Conservation (phyloP, 306 rosid genomes). For the Mucuna pruriens region DNA sequence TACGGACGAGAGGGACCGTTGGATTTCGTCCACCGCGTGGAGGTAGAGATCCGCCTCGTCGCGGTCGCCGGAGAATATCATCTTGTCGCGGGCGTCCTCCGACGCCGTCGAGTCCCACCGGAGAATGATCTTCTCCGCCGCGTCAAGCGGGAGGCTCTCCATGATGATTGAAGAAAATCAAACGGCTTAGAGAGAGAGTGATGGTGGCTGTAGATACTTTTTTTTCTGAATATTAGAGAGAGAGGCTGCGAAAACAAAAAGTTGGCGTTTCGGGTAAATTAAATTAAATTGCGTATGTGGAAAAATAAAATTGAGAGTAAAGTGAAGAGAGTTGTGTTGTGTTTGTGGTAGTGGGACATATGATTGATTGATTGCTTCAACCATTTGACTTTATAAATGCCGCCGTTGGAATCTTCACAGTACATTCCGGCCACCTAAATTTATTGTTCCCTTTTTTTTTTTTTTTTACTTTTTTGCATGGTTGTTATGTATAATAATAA, state of each 20-base stretch:
- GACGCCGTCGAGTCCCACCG: slow-evolving; percentile 97
- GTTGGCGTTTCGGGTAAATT: background rate
- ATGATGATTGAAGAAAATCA: background rate
- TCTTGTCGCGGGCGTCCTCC: slow-evolving; percentile 75
- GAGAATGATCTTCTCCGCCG: slow-evolving; percentile 80
- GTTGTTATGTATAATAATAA: too few relatives aligned
- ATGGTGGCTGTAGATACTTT: too few relatives aligned
- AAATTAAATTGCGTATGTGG: slow-evolving; percentile 17
- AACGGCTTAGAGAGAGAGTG: background rate
- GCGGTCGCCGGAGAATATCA: slow-evolving; percentile 86
- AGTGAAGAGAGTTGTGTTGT: background rate
- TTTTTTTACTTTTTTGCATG: background rate
- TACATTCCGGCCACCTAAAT: background rate
- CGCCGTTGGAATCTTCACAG: slow-evolving; percentile 36
- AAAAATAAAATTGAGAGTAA: background rate
- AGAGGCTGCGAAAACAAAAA: slow-evolving; percentile 25
- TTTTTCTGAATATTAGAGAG: background rate
- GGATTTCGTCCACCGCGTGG: slow-evolving; percentile 93
- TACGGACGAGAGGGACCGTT: slow-evolving; percentile 67
- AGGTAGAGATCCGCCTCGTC: slow-evolving; percentile 79
- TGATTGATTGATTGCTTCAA: background rate
- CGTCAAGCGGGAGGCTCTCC: slow-evolving; percentile 52
- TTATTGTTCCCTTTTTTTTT: background rate
- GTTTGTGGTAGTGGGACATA: slow-evolving; percentile 14
- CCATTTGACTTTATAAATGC: slow-evolving; percentile 33